A percentile compares a stretch with the other conserved stretches of the same genome.
Evolutionary conservation across 805 yeast species (phyloP).

Genomic region (Metschnikowia shivogae): DNA sequence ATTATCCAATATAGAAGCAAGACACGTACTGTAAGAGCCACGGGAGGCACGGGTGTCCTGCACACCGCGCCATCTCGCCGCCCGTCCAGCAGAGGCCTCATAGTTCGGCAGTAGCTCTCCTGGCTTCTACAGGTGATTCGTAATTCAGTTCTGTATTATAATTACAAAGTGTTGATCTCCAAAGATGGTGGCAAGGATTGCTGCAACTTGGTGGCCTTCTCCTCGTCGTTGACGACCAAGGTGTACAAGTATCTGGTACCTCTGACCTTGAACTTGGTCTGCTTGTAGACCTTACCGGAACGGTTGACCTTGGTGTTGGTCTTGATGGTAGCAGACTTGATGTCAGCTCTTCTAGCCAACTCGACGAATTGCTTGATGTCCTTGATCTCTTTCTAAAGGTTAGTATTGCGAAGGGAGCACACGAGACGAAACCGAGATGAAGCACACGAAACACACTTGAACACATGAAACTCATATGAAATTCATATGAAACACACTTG

Average conservation of each 20-base stretch:
- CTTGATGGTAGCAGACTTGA: constrained; percentile 90
- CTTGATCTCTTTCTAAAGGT: constrained; percentile 66
- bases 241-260: constrained; percentile 94
- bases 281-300: constrained; percentile 80
- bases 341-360: constrained; percentile 94
- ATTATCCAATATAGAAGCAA: neutral
- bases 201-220: constrained; percentile 95
- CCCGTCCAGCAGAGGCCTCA: too few relatives aligned
- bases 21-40: too few relatives aligned
- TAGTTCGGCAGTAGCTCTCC: neutral
- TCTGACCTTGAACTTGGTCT: constrained; percentile 99
- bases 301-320: constrained; percentile 80
- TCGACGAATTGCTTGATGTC: constrained; percentile 97
- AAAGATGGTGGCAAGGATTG: constrained; percentile 96
- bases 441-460: neutral
- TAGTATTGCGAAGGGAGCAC: constrained; percentile 8
- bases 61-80: too few relatives aligned
- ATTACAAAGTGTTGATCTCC: constrained; percentile 55
- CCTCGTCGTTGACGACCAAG: constrained; percentile 88
- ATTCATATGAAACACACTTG: neutral
- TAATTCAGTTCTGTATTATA: constrained; percentile 6
- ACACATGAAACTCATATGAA: too few relatives aligned
- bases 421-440: neutral
- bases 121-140: neutral
- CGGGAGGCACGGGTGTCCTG: too few relatives aligned